Evolutionary conservation across 345 rosid species (phyloP).

Genomic region (Corchorus olitorius): DNA sequence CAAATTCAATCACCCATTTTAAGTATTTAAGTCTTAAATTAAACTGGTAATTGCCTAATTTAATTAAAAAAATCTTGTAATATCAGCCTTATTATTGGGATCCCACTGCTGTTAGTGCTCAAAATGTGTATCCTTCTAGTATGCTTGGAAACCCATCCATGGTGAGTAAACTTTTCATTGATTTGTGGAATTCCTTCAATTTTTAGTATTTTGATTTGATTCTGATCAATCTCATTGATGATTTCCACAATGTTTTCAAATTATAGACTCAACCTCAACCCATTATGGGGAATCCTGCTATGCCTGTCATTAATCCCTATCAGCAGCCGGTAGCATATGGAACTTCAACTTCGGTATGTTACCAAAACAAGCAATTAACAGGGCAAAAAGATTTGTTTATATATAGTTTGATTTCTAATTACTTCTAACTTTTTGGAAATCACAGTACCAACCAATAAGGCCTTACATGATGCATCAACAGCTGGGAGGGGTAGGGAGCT

Average conservation of each 20-base stretch:
- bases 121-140: neutral
- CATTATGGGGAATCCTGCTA: neutral
- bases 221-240: neutral
- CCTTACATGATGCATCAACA: neutral
- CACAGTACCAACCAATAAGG: neutral
- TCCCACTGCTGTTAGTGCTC: neutral
- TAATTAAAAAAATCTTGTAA: neutral
- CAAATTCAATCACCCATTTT: neutral
- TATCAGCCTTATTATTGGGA: neutral
- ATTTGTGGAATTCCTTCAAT: neutral
- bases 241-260: neutral
- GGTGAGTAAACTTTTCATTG: neutral
- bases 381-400: neutral
- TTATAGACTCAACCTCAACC: constrained; percentile 8
- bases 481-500: neutral
- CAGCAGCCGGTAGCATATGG: neutral
- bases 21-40: neutral
- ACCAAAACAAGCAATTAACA: neutral
- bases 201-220: neutral
- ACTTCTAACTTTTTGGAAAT: neutral
- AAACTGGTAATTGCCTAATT: neutral
- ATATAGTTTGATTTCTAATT: neutral
- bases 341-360: neutral
- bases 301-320: neutral
- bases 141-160: neutral